A percentile compares a stretch with the other conserved stretches of the same genome.
Conservation (phyloP, 768 basidiomycete species). For the Leucocoprinus birnbaumii region DNA sequence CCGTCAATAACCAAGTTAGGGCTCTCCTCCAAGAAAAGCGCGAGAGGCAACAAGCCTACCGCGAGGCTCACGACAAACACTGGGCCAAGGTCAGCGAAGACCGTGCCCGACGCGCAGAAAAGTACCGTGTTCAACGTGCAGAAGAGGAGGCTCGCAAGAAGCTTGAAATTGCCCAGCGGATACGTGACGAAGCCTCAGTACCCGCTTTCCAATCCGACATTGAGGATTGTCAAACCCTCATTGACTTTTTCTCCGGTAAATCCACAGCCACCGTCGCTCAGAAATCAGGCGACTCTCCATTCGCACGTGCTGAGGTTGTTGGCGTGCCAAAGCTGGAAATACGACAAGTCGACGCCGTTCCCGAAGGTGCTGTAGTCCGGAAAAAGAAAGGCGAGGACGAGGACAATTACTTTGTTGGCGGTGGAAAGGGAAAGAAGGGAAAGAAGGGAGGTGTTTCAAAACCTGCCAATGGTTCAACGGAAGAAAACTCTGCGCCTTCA, state of each 20-base stretch:
- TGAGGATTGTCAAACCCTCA: slow-evolving; percentile 93
- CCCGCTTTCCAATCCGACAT: slow-evolving; percentile 93
- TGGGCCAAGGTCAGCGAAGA: slow-evolving; percentile 88
- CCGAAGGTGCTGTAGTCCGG: slow-evolving; percentile 66
- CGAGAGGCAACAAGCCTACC: slow-evolving; percentile 64
- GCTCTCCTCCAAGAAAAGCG: slow-evolving; percentile 74
- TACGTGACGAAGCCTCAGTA: slow-evolving; percentile 86
- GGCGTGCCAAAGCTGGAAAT: slow-evolving; percentile 82
- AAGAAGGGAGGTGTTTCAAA: slow-evolving; percentile 41
- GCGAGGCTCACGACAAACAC: slow-evolving; percentile 82
- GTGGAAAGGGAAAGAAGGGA: slow-evolving; percentile 59
- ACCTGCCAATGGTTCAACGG: slow-evolving; percentile 28
- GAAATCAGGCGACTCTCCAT: slow-evolving; percentile 20
- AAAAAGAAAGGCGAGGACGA: slow-evolving; percentile 96
- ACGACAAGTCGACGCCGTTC: slow-evolving; percentile 73
- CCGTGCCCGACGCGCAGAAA: slow-evolving; percentile 78
- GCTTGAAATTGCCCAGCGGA: slow-evolving; percentile 70
- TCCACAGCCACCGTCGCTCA: slow-evolving; percentile 22
- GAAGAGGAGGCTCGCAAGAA: slow-evolving; percentile 79
- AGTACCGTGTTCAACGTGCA: slow-evolving; percentile 67
- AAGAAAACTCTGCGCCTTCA: slow-evolving; percentile 24
- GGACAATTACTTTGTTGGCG: slow-evolving; percentile 74
- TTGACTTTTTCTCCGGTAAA: slow-evolving; percentile 81
- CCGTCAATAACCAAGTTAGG: slow-evolving; percentile 65
- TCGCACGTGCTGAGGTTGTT: slow-evolving; percentile 41